Evolutionary conservation across 352 stramenopile genomes (phyloP), one percentile per base, ranked within the genome.

Genomic region (Phytopythium oedochilum): DNA sequence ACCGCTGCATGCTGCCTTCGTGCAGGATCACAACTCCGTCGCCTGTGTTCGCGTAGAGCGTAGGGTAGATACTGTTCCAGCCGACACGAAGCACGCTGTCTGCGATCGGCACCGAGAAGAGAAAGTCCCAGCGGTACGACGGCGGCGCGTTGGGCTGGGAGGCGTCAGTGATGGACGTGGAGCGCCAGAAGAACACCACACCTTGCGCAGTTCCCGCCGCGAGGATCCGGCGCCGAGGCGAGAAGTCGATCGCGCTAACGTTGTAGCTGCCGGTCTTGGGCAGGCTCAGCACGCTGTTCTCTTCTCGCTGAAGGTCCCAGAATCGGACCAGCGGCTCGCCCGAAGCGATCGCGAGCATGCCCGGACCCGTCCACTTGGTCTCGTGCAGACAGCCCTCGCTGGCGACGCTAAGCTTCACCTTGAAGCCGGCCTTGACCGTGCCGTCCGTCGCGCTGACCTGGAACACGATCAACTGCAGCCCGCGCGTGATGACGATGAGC

Each of bases 241-340:
- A 96, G 52, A 98, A 98, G 51, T 88, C 79, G 39, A 98, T 73
- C 43, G 73, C 83, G 51, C 83, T 85, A 20, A 97, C 88, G 32
- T 87, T 77, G 58, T 94, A 89, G 26, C 60, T n/a, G 42, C 42
- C 62, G 9, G 65, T 55, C 53, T 86, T 87, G 0, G 81, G 76
- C 9, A 97, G 63, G 46, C 73, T 94, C 25, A 98, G 59, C 5
- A 96, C 83, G 53, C 96, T 98, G 64, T 94, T 98, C 56, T 97
- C 86, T 49, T 97, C 92, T 1, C 81, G 78, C 14, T 85, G 70
- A 20, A 98, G 71, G 59, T 98, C 89, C 89, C 91, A 97, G 45
- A 98, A 96, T 12, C 94, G 87, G 42, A 98, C 81, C 0, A 97
- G 51, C 10, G 78, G 68, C 52, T 98, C 92, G 6, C 82, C 86